These are phyloP conservation scores for Zygnema circumcarinatum DNA, from an alignment of 139 green algal genomes.

Conservation along the genomic window DNA sequence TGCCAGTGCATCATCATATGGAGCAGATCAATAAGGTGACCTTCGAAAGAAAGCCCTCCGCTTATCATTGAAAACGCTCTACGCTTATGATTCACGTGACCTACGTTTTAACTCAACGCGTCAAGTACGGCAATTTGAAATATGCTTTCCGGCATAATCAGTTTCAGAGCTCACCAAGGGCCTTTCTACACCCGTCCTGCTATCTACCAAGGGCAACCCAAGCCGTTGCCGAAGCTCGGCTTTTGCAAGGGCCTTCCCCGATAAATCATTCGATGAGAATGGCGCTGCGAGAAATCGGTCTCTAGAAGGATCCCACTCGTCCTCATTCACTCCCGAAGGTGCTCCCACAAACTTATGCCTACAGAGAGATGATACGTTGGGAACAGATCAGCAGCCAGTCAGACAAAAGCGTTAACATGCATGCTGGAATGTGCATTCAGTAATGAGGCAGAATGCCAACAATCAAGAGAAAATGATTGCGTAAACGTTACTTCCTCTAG, in stretches of 20 bases:
- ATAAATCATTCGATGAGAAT: neutral
- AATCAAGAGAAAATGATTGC: constrained; percentile 7
- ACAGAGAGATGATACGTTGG: neutral
- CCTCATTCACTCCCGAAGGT: constrained; percentile 31
- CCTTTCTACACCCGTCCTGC: neutral
- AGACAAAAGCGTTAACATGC: neutral
- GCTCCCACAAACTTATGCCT: constrained; percentile 51
- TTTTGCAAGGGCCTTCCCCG: constrained; percentile 24
- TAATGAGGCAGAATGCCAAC: neutral
- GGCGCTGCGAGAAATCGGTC: constrained; percentile 24
- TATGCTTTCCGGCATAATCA: too few relatives aligned
- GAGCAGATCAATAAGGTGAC: too few relatives aligned
- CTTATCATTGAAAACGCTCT: too few relatives aligned
- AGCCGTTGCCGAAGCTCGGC: constrained; percentile 25
- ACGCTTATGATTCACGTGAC: too few relatives aligned
- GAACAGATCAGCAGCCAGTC: neutral
- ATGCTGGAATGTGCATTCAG: constrained; percentile 5
- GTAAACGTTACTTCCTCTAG: neutral
- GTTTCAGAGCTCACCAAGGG: neutral
- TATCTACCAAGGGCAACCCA: neutral
- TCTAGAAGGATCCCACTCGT: constrained; percentile 21
- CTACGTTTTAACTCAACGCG: too few relatives aligned
- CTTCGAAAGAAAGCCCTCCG: too few relatives aligned
- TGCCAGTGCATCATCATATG: too few relatives aligned
- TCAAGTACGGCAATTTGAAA: too few relatives aligned